These are phyloP conservation scores for Mollisiaceae sp. DNA, from an alignment of 2,329 filamentous ascomycete genomes.

Conservation along the genomic window DNA sequence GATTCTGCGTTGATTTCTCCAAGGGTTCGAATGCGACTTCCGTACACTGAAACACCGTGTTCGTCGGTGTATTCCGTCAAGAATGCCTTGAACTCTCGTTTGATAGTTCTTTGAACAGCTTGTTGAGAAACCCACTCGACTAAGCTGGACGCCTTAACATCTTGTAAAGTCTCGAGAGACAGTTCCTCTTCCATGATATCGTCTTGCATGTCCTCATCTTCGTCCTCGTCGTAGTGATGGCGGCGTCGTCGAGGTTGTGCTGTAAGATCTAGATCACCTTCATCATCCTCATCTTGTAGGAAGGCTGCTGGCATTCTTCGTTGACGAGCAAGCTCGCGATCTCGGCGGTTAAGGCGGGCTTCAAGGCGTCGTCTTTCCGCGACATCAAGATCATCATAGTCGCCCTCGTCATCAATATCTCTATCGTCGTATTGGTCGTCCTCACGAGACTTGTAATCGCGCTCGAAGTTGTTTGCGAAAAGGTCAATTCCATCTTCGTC, in stretches of 20 bases:
- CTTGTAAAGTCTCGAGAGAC: conserved; percentile 85
- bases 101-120: conserved; percentile 89
- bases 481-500: conserved; percentile 81
- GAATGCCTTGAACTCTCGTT: conserved; percentile 96
- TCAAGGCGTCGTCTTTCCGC: conserved; percentile 73
- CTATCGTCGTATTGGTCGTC: conserved; percentile 73
- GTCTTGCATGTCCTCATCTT: conserved; percentile 87
- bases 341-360: conserved; percentile 73
- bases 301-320: conserved; percentile 75
- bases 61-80: conserved; percentile 94
- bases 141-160: conserved; percentile 91
- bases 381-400: conserved; percentile 72
- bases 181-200: conserved; percentile 97
- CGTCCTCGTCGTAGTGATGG: conserved; percentile 92
- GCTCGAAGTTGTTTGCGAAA: conserved; percentile 75
- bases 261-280: conserved; percentile 82
- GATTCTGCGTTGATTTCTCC: conserved; percentile 97
- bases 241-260: conserved; percentile 83
- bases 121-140: conserved; percentile 95
- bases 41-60: conserved; percentile 89
- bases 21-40: conserved; percentile 90
- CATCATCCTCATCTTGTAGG: conserved; percentile 78
- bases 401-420: conserved; percentile 78
- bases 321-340: conserved; percentile 71
- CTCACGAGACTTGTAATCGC: conserved; percentile 71